Base-by-base conservation (phyloP, 192 early-diverging fungal genomes). In the Chytriomyces hyalinus region DNA sequence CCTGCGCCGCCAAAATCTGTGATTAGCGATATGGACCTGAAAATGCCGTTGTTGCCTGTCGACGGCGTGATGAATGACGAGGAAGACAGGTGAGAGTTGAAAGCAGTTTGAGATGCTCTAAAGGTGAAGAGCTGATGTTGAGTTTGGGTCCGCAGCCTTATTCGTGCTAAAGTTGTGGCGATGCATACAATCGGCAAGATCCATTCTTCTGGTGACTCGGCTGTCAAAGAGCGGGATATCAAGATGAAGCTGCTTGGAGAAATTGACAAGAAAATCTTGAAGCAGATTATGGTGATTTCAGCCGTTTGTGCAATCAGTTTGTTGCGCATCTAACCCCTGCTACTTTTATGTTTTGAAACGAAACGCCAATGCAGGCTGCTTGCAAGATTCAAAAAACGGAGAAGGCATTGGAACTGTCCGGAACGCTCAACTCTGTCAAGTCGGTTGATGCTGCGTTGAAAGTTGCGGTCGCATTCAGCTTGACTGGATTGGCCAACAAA, bases 401-500 rank as follows among this genome's bases (percentile, higher is more conserved):
- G 76, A 88, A 94, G 8, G 94, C 93, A 0, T 75, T 97, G 48
- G 97, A 97, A 80, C 76, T 99, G 64, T 83, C 89, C 11, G 81
- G 79, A 10, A 85, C 89, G 80, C 83, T 97, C 17, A 82, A 83
- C 51, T 80, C 83, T 22, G 65, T 91, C n/a, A 75, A 78, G 49
- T 92, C 94, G 0, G 83, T 99, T 73, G 93, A 96, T 60, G 90
- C 88, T 0, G 95, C 94, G 4, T 85, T 97, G 62, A 92, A 94
- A 79, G 90, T 98, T 79, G 96, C 96, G 0, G 80, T 90, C 6
- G 80, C 85, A 73, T 80, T 92, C 73, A 86, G 89, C 65, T 84
- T 89, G 51, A 82, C 90, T 4, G 82, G 75, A 10, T 81, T 98
- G 50, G 95, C 94, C 45, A 94, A 98, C 65, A 87, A 92, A 20